phyloP scores from a whole-genome alignment of 2,329 filamentous ascomycete genomes.

The Ploettnerulaceae sp. region DNA sequence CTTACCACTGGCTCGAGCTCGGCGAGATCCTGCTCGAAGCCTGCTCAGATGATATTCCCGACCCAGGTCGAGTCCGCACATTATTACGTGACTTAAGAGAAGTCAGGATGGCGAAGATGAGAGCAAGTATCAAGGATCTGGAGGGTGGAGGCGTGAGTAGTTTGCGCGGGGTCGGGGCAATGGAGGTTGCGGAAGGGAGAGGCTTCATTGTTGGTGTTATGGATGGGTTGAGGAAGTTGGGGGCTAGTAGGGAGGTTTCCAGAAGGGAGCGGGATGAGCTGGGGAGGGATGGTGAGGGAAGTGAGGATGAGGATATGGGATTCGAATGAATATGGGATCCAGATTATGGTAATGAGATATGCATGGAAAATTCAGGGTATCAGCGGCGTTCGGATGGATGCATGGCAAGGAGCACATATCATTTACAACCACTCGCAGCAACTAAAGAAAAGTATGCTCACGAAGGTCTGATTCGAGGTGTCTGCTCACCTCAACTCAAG shows the following conservation, averaged over 20 bases:
- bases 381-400: neutral
- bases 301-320: conserved; percentile 54
- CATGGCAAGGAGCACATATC: neutral
- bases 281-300: conserved; percentile 50
- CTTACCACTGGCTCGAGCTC: conserved; percentile 94
- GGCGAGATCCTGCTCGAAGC: conserved; percentile 82
- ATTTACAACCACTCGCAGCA: no score
- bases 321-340: conserved; percentile 15
- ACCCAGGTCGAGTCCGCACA: conserved; percentile 68
- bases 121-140: conserved; percentile 66
- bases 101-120: conserved; percentile 83
- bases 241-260: conserved; percentile 71
- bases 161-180: conserved; percentile 73
- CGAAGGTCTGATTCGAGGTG: neutral
- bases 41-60: conserved; percentile 74
- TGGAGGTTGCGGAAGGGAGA: conserved; percentile 86
- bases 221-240: conserved; percentile 80
- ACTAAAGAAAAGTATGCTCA: neutral
- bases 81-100: conserved; percentile 79
- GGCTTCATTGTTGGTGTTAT: conserved; percentile 81
- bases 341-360: neutral
- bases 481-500: no score
- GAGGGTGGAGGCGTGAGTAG: conserved; percentile 71
- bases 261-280: conserved; percentile 65
- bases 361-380: neutral